Base-by-base conservation (phyloP, 2,329 filamentous ascomycete genomes). In the Podosphaera aphanis region DNA sequence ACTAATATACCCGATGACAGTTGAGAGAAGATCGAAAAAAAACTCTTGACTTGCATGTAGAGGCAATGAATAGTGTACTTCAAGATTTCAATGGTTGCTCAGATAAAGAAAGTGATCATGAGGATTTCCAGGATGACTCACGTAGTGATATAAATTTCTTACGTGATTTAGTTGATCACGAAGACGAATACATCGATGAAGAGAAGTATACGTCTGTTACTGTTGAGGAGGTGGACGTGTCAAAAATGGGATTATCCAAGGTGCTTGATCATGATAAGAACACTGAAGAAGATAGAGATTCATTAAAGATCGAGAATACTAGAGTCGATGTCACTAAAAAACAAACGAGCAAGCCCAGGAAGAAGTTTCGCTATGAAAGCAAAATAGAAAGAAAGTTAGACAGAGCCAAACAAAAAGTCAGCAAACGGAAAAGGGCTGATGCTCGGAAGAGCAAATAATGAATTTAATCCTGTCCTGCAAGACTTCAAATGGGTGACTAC, bases 141-240 rank as follows among this genome's bases (percentile, higher is more conserved):
- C 13, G 11, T 18, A 35, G 13, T 16, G 15, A 13, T n/a, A 16
- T 8, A n/a, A 27, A 25, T 15, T 2, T 56, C 31, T 62, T 63
- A 16, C 62, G 61, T 29, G 55, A 52, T 38, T 60, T 69, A 35
- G 68, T 74, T 19, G 77, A 92, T 58, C 77, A 83, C 53, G 82
- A 93, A 60, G 85, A 88, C 53, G 85, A 95, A 61, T 98, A 94
- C 63, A 74, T 94, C 52, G 90, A 98, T 61, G 90, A 95, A 60
- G 88, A 94, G 61, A 82, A 81, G 59, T 94, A 84, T 60, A 95
- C 90, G 0, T 93, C 84, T 0, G 90, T 98, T 21, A 94, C 83
- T 0, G 77, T 98, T 1, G 88, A 94, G 60, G 79, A 82, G 10
- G 84, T 98, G 53, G 79, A 79, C 50, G 72, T 92, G 15, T 78